phyloP scores from a whole-genome alignment of 805 yeast genomes.

The Wickerhamiella hasegawae region DNA sequence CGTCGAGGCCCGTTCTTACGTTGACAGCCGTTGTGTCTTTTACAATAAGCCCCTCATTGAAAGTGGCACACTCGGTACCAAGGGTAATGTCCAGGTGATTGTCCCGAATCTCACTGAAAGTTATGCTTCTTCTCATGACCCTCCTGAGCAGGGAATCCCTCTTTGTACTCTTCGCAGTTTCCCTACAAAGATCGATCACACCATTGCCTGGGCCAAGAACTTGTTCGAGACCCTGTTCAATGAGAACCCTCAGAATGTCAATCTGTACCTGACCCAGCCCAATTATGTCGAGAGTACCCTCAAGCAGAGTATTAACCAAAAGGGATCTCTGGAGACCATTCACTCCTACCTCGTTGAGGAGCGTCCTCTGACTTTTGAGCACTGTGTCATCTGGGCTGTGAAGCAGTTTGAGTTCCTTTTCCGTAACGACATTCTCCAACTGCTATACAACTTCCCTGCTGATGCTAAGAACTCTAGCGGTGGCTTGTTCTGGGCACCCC shows the following conservation, averaged over 20 bases:
- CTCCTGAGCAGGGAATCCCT: constrained; percentile 96
- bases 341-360: constrained; percentile 48
- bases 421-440: constrained; percentile 74
- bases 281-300: constrained; percentile 81
- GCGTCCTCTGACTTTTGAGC: constrained; percentile 82
- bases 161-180: constrained; percentile 92
- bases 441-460: constrained; percentile 84
- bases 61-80: constrained; percentile 95
- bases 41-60: constrained; percentile 82
- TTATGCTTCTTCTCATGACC: constrained; percentile 91
- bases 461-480: constrained; percentile 87
- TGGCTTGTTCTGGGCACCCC: constrained; percentile 94
- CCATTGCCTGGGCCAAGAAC: constrained; percentile 98
- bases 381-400: constrained; percentile 93
- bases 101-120: constrained; percentile 90
- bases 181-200: constrained; percentile 97
- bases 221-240: constrained; percentile 82
- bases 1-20: constrained; percentile 94
- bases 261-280: constrained; percentile 78
- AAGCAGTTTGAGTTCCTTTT: constrained; percentile 72
- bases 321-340: constrained; percentile 71
- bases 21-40: constrained; percentile 91
- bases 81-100: constrained; percentile 95
- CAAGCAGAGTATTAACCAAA: constrained; percentile 85
- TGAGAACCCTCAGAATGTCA: constrained; percentile 88